Evolutionary conservation across 805 yeast genomes (phyloP).

Genomic region (Zygoascus bituminiphila): DNA sequence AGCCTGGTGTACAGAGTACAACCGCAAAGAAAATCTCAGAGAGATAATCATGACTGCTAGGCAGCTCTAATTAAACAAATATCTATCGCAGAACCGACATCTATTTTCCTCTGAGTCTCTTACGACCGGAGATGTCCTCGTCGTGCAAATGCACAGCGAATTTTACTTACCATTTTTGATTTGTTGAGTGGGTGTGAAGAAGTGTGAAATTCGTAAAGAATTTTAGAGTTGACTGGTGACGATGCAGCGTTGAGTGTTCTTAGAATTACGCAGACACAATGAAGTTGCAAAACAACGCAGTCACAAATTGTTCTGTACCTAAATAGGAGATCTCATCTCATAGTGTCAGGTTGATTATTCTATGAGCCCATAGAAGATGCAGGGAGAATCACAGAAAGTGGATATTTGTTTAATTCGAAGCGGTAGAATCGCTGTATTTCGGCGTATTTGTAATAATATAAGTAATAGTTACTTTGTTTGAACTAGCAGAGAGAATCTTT

Average conservation of each 20-base stretch:
- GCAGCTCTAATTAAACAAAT: neutral
- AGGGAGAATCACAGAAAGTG: too few relatives aligned
- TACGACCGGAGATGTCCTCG: neutral
- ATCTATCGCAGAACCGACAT: neutral
- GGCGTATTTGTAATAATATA: too few relatives aligned
- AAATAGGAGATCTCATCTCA: neutral
- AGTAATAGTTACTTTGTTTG: too few relatives aligned
- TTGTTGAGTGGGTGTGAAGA: neutral
- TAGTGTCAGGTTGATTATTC: too few relatives aligned
- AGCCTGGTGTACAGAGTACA: slow-evolving; percentile 6
- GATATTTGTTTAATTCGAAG: too few relatives aligned
- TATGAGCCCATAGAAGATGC: too few relatives aligned
- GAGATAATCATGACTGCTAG: neutral
- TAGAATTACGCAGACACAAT: too few relatives aligned
- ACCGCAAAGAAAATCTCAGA: neutral
- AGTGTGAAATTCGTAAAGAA: neutral
- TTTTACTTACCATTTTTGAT: slow-evolving; percentile 1
- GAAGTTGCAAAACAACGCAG: too few relatives aligned
- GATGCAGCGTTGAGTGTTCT: too few relatives aligned
- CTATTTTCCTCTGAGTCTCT: neutral
- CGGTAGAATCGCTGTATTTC: too few relatives aligned
- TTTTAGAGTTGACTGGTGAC: neutral
- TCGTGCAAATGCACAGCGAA: neutral
- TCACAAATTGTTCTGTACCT: neutral
- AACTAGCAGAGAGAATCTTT: too few relatives aligned